Percentiles rank a stretch among this genome's conserved stretches.
Evolutionary conservation across 495 filamentous ascomycete genomes (phyloP).

Genomic region (Ramalina intermedia): DNA sequence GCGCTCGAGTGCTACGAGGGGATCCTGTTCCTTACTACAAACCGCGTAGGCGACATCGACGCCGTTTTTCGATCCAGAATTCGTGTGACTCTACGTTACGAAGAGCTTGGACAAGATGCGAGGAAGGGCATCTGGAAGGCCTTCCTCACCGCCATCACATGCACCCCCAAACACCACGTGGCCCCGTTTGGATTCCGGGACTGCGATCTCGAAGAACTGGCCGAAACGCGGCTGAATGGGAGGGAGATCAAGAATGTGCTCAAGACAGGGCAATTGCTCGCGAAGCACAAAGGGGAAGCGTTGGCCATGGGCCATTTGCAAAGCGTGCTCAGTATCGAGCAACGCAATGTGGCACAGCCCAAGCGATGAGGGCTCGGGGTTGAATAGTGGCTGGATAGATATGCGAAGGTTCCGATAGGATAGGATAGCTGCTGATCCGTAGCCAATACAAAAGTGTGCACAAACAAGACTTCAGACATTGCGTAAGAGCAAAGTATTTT

Average conservation of each 20-base stretch:
- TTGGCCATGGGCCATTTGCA: conserved; percentile 29
- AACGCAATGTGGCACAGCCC: background rate
- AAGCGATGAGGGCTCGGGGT: background rate
- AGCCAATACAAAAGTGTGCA: too few species aligned
- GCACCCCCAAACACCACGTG: background rate
- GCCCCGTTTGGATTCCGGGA: conserved; percentile 20
- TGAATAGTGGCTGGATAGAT: too few species aligned
- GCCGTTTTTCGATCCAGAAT: conserved; percentile 30
- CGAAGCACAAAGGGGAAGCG: conserved; percentile 20
- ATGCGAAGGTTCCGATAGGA: too few species aligned
- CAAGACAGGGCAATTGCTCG: conserved; percentile 37
- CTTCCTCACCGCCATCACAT: conserved; percentile 2
- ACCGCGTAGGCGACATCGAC: conserved; percentile 29
- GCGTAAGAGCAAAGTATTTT: too few species aligned
- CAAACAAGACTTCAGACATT: too few species aligned
- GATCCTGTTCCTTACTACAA: conserved; percentile 25
- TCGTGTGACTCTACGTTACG: conserved; percentile 29
- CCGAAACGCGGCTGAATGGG: conserved; percentile 38
- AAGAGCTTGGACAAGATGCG: conserved; percentile 16
- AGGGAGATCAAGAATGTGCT: conserved; percentile 52
- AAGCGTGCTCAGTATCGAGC: conserved; percentile 30
- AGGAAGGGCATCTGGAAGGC: conserved; percentile 11
- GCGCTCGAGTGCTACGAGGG: conserved; percentile 25
- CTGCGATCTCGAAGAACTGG: conserved; percentile 27
- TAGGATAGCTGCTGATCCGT: too few species aligned